A percentile compares a stretch with the other conserved stretches of the same genome.
Evolutionary conservation across 2,329 filamentous ascomycete genomes (phyloP).

Genomic region (Paraphaeosphaeria minitans): DNA sequence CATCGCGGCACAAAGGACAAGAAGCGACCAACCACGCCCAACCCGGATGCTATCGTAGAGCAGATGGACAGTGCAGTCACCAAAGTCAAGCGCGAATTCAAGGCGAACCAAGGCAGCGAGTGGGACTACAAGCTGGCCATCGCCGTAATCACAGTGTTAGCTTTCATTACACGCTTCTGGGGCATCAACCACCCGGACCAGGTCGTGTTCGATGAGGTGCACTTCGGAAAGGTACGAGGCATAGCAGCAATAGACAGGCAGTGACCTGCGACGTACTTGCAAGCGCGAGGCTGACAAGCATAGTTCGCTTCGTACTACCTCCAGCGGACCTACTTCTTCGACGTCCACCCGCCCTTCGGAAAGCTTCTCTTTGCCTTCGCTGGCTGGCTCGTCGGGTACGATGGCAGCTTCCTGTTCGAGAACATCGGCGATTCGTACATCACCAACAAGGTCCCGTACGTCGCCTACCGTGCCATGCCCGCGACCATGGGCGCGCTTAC

Average conservation of each 20-base stretch:
- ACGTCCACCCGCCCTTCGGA: conserved; percentile 96
- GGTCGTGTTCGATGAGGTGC: conserved; percentile 98
- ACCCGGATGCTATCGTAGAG: conserved; percentile 35
- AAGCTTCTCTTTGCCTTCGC: conserved; percentile 97
- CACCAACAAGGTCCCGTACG: conserved; percentile 94
- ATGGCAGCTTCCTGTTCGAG: conserved; percentile 96
- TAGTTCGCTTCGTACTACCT: conserved; percentile 75
- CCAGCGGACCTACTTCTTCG: conserved; percentile 98
- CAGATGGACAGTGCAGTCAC: conserved; percentile 35
- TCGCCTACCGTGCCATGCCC: conserved; percentile 92
- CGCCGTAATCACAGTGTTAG: conserved; percentile 75
- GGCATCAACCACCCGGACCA: conserved; percentile 94
- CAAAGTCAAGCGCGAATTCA: conserved; percentile 42
- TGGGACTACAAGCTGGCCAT: conserved; percentile 85
- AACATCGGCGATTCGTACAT: conserved; percentile 99
- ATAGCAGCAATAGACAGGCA: neutral
- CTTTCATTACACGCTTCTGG: conserved; percentile 93
- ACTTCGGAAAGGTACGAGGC: conserved; percentile 90
- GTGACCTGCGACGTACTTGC: conserved; percentile 2
- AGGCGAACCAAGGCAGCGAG: conserved; percentile 60
- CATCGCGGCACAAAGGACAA: conserved; percentile 47
- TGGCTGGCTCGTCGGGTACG: conserved; percentile 96
- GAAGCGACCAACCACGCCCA: conserved; percentile 45
- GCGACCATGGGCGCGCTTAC: conserved; percentile 91
- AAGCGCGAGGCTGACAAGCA: conserved; percentile 23